Base-by-base conservation (phyloP, 495 filamentous ascomycete species). In the Hyaloscypha hepaticicola region DNA sequence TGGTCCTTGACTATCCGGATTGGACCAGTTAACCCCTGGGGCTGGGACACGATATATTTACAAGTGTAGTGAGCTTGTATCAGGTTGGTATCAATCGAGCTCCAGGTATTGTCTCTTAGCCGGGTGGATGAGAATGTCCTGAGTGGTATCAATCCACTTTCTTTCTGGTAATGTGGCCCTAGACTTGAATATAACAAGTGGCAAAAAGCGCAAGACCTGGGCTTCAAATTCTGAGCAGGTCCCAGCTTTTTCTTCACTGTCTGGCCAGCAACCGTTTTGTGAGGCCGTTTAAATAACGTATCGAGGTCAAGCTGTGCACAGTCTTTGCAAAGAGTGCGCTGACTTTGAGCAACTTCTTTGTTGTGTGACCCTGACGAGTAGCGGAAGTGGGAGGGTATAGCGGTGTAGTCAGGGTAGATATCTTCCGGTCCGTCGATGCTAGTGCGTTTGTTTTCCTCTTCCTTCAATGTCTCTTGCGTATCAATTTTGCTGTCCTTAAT, bases 151-250 rank as follows among this genome's bases (percentile, higher is more conserved):
- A 34, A 16, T 12, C 26, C 24, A 16, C 31, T 26, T 9, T 26
- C 9, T 58, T 16, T 3, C 56, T 28, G 24, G 3, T 14, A 58
- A 38, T 4, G 26, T 33, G 24, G 56, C 7, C 3, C 9, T 8
- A 58, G 4, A 26, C 9, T 41, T 58, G 56, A 58, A 38, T 3
- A 58, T 58, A 58, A 27, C 56, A 58, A 58, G 56, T 27, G 8
- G 24, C 56, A 58, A 16, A 58, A 58, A 27, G 56, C 25, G n/a
- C 56, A 58, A 33, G 56, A 58, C 3, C 34, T 27, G 24, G 34
- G 33, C 24, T 34, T 25, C 56, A 26, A 58, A 26, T 58, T 58
- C 5, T 26, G 2, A 38, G 31, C 27, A 34, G 56, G 29, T 26
- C 27, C 31, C 14, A 58, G 28, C 3, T 58, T 58, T 27, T 33